A percentile compares a stretch with the other conserved stretches of the same genome.
These are phyloP conservation scores for Populus pruinosa DNA, from an alignment of 345 rosid species.

Conservation along the genomic window DNA sequence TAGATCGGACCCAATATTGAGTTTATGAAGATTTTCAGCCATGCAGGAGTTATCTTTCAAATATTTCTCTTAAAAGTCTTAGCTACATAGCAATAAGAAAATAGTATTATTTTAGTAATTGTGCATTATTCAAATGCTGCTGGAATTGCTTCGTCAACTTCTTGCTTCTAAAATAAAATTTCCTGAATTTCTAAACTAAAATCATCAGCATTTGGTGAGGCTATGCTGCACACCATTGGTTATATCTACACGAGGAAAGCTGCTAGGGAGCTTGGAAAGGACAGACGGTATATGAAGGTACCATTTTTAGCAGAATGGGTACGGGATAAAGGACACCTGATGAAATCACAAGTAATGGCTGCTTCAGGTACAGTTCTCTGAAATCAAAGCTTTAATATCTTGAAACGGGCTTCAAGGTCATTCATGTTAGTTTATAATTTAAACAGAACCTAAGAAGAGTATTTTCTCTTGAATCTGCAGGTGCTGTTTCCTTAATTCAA, in stretches of 20 bases:
- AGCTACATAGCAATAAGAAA: background rate
- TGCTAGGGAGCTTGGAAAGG: constrained; percentile 83
- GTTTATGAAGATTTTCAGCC: background rate
- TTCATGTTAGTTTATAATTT: background rate
- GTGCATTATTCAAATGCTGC: background rate
- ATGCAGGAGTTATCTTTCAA: background rate
- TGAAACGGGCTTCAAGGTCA: constrained; percentile 1
- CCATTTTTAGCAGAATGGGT: constrained; percentile 99
- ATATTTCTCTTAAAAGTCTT: background rate
- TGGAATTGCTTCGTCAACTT: background rate
- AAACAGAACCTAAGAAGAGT: background rate
- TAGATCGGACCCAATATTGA: no score
- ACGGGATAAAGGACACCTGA: constrained; percentile 85
- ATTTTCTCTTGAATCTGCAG: constrained; percentile 30
- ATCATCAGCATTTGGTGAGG: constrained; percentile 85
- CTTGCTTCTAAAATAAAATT: no score
- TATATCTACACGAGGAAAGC: constrained; percentile 92
- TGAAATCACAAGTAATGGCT: constrained; percentile 94
- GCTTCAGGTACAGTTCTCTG: constrained; percentile 65
- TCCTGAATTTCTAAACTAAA: background rate
- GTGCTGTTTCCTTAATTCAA: constrained; percentile 78
- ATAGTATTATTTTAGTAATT: background rate
- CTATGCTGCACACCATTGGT: constrained; percentile 92
- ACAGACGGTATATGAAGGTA: constrained; percentile 77
- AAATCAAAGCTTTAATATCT: background rate